These are phyloP conservation scores for Nissolia schottii DNA, from an alignment of 306 rosid species.

Conservation along the genomic window DNA sequence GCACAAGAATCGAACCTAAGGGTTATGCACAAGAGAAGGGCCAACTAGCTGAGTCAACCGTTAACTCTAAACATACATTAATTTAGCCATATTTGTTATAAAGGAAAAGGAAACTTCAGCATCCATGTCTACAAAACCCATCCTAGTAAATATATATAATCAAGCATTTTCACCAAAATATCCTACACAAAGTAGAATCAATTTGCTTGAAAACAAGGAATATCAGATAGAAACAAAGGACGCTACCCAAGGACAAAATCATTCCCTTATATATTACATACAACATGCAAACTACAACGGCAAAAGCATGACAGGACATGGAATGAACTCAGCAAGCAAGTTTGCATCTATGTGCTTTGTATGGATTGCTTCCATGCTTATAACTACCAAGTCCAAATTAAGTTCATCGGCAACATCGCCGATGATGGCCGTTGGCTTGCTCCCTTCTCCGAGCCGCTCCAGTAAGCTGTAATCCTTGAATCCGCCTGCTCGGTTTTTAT, in stretches of 20 bases:
- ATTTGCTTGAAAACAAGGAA: conserved; percentile 15
- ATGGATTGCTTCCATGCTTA: conserved; percentile 97
- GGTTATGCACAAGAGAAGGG: no score
- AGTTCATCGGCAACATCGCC: conserved; percentile 95
- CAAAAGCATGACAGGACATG: conserved; percentile 86
- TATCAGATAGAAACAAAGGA: neutral
- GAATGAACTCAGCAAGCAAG: conserved; percentile 90
- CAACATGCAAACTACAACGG: conserved; percentile 44
- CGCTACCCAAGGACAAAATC: neutral
- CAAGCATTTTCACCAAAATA: conserved; percentile 10
- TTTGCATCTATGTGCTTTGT: conserved; percentile 93
- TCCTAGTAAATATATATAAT: conserved; percentile 13
- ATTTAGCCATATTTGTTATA: no score
- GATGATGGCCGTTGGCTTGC: conserved; percentile 81
- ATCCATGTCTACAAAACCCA: conserved; percentile 2
- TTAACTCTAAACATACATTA: no score
- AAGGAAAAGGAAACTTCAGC: no score
- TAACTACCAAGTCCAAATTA: conserved; percentile 77
- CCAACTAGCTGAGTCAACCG: no score
- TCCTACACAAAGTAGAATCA: neutral
- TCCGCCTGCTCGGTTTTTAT: conserved; percentile 49
- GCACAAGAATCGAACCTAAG: no score
- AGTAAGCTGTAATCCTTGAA: conserved; percentile 71
- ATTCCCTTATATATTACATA: neutral
- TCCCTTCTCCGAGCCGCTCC: conserved; percentile 85